These are phyloP conservation scores for Heteromeles arbutifolia DNA, from an alignment of 306 rosid species.

Conservation along the genomic window DNA sequence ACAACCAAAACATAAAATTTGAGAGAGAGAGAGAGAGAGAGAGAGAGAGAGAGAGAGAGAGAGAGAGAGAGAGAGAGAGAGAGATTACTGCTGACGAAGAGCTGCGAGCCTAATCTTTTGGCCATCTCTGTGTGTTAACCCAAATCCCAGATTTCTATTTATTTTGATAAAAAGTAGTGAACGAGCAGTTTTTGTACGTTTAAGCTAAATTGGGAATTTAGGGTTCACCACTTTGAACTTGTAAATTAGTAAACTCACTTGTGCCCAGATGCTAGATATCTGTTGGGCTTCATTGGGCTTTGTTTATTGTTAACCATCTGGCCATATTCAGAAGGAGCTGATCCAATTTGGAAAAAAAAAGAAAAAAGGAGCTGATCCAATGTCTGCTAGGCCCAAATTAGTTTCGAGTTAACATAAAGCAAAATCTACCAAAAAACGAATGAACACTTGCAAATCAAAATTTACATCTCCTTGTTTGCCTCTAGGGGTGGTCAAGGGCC, in stretches of 20 bases:
- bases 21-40: background rate
- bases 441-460: no score
- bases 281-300: background rate
- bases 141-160: background rate
- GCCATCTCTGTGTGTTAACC: slow-evolving; percentile 28
- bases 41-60: background rate
- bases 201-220: no score
- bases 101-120: slow-evolving; percentile 32
- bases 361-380: background rate
- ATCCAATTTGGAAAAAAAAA: no score
- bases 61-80: background rate
- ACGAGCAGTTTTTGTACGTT: background rate
- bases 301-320: background rate
- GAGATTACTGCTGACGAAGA: slow-evolving; percentile 54
- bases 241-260: no score
- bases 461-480: no score
- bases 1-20: background rate
- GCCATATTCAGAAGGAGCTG: background rate
- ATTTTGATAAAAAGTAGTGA: background rate
- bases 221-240: no score
- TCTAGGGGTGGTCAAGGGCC: no score
- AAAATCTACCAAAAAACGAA: no score
- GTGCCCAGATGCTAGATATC: background rate
- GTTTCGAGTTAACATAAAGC: background rate
- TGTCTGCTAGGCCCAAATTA: background rate